phyloP scores from a whole-genome alignment of 106 monocot genomes.

The Allium cepa region DNA sequence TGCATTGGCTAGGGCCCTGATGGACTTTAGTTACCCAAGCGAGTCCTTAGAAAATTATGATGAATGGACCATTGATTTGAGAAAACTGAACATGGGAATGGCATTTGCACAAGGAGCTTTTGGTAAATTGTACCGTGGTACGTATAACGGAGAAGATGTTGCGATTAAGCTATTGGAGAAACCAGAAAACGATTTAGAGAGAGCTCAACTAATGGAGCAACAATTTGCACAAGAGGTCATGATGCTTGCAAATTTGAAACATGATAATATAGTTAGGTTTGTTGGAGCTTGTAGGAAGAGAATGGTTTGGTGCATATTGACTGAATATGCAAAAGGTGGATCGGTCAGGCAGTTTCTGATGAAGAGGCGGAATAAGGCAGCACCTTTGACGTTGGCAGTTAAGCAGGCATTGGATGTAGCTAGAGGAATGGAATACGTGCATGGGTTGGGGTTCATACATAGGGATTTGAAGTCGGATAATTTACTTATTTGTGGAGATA shows the following conservation, averaged over 20 bases:
- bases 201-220: conserved; percentile 40
- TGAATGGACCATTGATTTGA: conserved; percentile 57
- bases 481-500: conserved; percentile 45
- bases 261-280: conserved; percentile 37
- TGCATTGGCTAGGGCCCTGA: conserved; percentile 47
- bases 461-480: conserved; percentile 68
- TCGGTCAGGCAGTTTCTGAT: conserved; percentile 56
- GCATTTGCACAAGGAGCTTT: conserved; percentile 74
- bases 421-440: conserved; percentile 61
- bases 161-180: conserved; percentile 41
- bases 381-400: conserved; percentile 50
- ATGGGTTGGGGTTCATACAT: conserved; percentile 54
- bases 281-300: conserved; percentile 45
- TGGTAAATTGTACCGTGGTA: conserved; percentile 65
- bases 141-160: conserved; percentile 52
- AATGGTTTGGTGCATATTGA: conserved; percentile 73
- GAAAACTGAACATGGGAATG: conserved; percentile 48
- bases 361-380: conserved; percentile 45
- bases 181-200: conserved; percentile 36
- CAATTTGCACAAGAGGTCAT: conserved; percentile 42
- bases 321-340: conserved; percentile 71
- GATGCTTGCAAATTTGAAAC: conserved; percentile 40
- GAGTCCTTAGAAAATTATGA: conserved; percentile 48
- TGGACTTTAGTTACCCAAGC: conserved; percentile 33
- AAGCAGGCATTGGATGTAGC: conserved; percentile 64